Conservation (phyloP, 495 filamentous ascomycete genomes). For the Usnea hakonensis region DNA sequence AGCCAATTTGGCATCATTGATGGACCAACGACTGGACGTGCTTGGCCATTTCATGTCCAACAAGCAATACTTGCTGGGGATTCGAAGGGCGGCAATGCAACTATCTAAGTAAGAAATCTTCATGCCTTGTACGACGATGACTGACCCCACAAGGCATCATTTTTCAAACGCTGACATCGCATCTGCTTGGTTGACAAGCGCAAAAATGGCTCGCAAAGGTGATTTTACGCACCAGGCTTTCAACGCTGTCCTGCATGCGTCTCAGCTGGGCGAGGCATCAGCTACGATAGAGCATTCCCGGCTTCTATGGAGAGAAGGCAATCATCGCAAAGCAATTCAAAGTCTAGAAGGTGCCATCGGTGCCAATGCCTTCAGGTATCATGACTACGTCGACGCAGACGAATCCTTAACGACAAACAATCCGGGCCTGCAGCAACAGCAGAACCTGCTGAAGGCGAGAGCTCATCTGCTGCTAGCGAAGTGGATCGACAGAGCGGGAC, state of each 20-base stretch:
- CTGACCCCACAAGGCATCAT: constrained; percentile 30
- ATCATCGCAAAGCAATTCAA: constrained; percentile 92
- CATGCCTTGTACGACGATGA: neutral
- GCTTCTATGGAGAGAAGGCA: constrained; percentile 88
- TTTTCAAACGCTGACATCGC: constrained; percentile 64
- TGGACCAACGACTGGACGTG: constrained; percentile 71
- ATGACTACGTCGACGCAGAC: constrained; percentile 40
- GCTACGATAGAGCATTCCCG: constrained; percentile 88
- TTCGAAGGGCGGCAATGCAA: constrained; percentile 80
- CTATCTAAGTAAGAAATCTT: constrained; percentile 48
- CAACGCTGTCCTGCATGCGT: constrained; percentile 85
- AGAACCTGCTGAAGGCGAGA: constrained; percentile 42
- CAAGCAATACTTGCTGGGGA: constrained; percentile 89
- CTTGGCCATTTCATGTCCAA: constrained; percentile 80
- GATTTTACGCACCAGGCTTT: constrained; percentile 78
- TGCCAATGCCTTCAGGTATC: constrained; percentile 55
- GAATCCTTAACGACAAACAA: constrained; percentile 30
- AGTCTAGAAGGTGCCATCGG: constrained; percentile 75
- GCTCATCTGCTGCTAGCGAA: constrained; percentile 87
- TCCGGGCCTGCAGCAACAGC: constrained; percentile 31
- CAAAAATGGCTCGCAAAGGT: constrained; percentile 77
- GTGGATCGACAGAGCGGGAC: constrained; percentile 88
- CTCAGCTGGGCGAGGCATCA: constrained; percentile 70
- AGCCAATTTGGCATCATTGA: constrained; percentile 44
- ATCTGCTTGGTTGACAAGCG: constrained; percentile 76